Evolutionary conservation across 768 basidiomycete genomes (phyloP), one percentile per base, ranked within the genome.

Genomic region (Dacryopinax primogenitus): DNA sequence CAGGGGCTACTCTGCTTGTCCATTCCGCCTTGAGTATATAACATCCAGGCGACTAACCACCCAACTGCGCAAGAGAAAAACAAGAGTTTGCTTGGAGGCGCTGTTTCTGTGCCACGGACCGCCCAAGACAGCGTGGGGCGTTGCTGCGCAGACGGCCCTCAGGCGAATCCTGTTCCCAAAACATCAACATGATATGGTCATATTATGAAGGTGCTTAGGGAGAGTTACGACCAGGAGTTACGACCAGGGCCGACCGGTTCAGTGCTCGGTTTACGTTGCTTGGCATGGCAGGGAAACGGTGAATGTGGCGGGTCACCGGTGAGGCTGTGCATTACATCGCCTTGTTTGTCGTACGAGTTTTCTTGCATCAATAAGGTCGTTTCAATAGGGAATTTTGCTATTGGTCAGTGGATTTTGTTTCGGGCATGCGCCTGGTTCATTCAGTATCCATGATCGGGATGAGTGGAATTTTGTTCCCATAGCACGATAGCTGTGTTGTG

Each of bases 151-250:
- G 26, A 23, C 26, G 51, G 51, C 18, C 51, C 51, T 28, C 23
- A 58, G 21, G 45, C 45, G 32, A 32, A 32, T 28, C 26, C 18
- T 28, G 9, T 23, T 4, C 3, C 9, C 26, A 28, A 30, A 58
- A 28, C 26, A 58, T 58, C n/a, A 58, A 58, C 51, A 58, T 58
- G 51, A 58, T 58, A 58, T 58, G 51, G 26, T 58, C 51, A 58
- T 28, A 58, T 58, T 23, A 26, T 3, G 51, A 15, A 23, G 15
- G 32, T 13, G 51, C 51, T 58, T 58, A 13, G 9, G 26, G 15
- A 6, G 4, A 21, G 9, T n/a, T n/a, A n/a, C n/a, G n/a, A n/a
- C n/a, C n/a, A n/a, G n/a, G n/a, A n/a, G n/a, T n/a, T n/a, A n/a
- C n/a, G n/a, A n/a, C n/a, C n/a, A 11, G 37, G 11, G n/a, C 37